phyloP scores from a whole-genome alignment of 257 asterid species.

The Solanum arcanum region DNA sequence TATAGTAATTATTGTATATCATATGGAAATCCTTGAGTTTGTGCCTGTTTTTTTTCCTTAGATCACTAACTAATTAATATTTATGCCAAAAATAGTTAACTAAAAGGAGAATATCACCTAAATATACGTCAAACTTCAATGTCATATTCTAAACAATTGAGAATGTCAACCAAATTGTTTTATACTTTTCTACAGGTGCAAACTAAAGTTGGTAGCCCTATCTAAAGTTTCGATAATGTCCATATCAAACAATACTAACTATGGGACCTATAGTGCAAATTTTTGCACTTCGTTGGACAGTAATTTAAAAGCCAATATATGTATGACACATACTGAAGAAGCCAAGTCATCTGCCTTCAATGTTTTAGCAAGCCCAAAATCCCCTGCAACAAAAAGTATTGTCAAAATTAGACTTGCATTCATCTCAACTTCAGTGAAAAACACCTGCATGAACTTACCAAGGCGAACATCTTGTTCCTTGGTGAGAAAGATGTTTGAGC shows the following conservation, averaged over 20 bases:
- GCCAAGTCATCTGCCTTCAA: conserved; percentile 99
- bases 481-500: conserved; percentile 97
- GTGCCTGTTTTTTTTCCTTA: neutral
- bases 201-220: neutral
- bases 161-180: neutral
- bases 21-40: neutral
- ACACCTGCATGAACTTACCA: conserved; percentile 37
- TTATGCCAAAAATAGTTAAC: neutral
- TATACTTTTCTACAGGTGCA: neutral
- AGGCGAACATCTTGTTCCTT: conserved; percentile 94
- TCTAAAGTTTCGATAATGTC: neutral
- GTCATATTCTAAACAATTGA: neutral
- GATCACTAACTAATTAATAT: neutral
- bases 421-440: conserved; percentile 1
- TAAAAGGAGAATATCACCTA: neutral
- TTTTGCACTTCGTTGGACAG: neutral
- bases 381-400: conserved; percentile 47
- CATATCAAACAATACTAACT: neutral
- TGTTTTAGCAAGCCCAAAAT: conserved; percentile 98
- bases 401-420: neutral
- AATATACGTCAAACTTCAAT: neutral
- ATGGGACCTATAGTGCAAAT: neutral
- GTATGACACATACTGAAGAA: conserved; percentile 71
- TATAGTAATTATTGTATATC: neutral
- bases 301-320: neutral